Evolutionary conservation across 371 early-diverging fungal genomes (phyloP).

Genomic region (Actinomucor elegans): DNA sequence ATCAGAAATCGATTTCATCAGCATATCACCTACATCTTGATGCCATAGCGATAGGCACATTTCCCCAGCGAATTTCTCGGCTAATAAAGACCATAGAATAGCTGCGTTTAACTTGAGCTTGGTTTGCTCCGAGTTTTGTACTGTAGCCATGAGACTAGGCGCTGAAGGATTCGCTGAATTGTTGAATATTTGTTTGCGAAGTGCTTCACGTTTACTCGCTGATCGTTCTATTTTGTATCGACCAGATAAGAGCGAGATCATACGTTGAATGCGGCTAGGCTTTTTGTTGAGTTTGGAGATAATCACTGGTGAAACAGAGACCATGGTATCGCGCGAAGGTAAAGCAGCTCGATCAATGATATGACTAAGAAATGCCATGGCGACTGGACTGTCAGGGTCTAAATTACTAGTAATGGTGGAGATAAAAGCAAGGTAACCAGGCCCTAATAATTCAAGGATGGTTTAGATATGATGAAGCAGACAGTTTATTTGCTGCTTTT

Average conservation of each 20-base stretch:
- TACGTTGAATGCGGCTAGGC: slow-evolving; percentile 21
- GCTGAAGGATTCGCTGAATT: not conserved
- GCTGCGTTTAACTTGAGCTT: slow-evolving; percentile 35
- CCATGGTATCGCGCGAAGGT: slow-evolving; percentile 50
- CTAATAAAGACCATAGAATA: slow-evolving; percentile 41
- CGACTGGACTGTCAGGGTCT: slow-evolving; percentile 49
- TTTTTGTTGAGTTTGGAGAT: slow-evolving; percentile 27
- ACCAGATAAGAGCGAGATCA: slow-evolving; percentile 18
- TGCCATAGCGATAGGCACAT: slow-evolving; percentile 34
- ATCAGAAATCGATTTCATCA: slow-evolving; percentile 30
- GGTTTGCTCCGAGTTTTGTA: slow-evolving; percentile 3
- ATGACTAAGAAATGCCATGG: slow-evolving; percentile 58
- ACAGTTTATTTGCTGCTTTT: too few relatives aligned
- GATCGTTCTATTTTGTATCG: slow-evolving; percentile 11
- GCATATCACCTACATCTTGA: slow-evolving; percentile 33
- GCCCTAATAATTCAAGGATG: too few relatives aligned
- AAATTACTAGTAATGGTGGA: slow-evolving; percentile 26
- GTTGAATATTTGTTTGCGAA: slow-evolving; percentile 6
- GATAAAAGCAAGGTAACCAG: slow-evolving; percentile 41
- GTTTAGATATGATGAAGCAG: too few relatives aligned
- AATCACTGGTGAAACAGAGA: slow-evolving; percentile 31
- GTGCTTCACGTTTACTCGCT: slow-evolving; percentile 5
- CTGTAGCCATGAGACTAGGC: not conserved
- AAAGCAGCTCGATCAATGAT: slow-evolving; percentile 56
- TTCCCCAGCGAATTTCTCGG: slow-evolving; percentile 51